Conservation (phyloP, 305 asterid genomes). For the Solanum hybrid region DNA sequence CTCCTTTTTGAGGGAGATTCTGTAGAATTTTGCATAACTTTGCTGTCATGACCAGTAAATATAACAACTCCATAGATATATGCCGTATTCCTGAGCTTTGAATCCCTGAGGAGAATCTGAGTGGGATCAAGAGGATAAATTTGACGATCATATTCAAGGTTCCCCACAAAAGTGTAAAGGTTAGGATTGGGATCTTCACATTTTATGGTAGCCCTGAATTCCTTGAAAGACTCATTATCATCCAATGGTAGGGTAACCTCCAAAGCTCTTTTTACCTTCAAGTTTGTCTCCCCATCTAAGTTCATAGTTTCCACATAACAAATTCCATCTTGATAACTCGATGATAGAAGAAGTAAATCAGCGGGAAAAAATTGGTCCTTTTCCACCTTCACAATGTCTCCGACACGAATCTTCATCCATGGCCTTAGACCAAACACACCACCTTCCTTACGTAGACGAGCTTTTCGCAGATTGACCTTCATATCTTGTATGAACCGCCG, state of each 20-base stretch:
- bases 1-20: constrained; percentile 89
- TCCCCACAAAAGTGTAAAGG: constrained; percentile 79
- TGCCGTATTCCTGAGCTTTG: constrained; percentile 78
- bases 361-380: constrained; percentile 89
- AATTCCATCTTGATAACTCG: constrained; percentile 85
- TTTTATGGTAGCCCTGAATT: constrained; percentile 47
- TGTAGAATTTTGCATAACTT: constrained; percentile 88
- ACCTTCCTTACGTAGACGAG: constrained; percentile 38
- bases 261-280: constrained; percentile 66
- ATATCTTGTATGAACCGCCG: constrained; percentile 75
- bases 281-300: constrained; percentile 85
- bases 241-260: constrained; percentile 55
- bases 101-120: constrained; percentile 85
- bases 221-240: constrained; percentile 46
- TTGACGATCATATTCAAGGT: constrained; percentile 57
- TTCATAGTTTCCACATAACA: constrained; percentile 93
- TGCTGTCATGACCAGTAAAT: constrained; percentile 78
- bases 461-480: constrained; percentile 56
- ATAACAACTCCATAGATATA: constrained; percentile 74
- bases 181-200: constrained; percentile 93
- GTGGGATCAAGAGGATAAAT: constrained; percentile 64
- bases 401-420: constrained; percentile 88
- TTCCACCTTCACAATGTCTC: constrained; percentile 76
- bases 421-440: constrained; percentile 51
- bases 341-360: constrained; percentile 74